Conservation (phyloP, 495 filamentous ascomycete genomes). For the Lophium mytilinum region DNA sequence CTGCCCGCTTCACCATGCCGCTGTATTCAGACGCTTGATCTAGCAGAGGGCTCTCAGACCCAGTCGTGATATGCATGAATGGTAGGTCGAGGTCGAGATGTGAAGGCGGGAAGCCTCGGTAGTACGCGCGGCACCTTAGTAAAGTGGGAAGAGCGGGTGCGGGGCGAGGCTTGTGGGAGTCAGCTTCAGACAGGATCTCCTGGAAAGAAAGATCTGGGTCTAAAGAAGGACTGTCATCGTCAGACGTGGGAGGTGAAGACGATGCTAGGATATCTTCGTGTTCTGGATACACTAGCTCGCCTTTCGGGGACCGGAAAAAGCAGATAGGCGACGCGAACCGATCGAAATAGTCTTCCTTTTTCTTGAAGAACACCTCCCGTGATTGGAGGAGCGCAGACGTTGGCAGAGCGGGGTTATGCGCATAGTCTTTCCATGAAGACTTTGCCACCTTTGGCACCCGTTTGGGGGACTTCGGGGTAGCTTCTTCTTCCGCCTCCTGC, state of each 20-base stretch:
- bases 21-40: slow-evolving; percentile 19
- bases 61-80: slow-evolving; percentile 13
- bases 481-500: slow-evolving; percentile 9
- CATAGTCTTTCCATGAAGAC: slow-evolving; percentile 10
- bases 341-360: slow-evolving; percentile 46
- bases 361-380: slow-evolving; percentile 39
- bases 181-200: not conserved
- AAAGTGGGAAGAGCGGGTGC: slow-evolving; percentile 2
- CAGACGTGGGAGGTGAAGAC: slow-evolving; percentile 1
- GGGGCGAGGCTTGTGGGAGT: not conserved
- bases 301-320: slow-evolving; percentile 41
- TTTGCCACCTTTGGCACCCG: not conserved
- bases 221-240: not conserved
- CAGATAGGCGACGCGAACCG: slow-evolving; percentile 52
- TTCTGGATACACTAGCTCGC: slow-evolving; percentile 7
- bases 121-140: slow-evolving; percentile 16
- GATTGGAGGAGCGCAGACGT: slow-evolving; percentile 34
- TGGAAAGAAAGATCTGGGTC: slow-evolving; percentile 7
- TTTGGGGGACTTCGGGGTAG: not conserved
- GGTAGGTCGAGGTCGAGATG: slow-evolving; percentile 11
- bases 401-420: slow-evolving; percentile 20
- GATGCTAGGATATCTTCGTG: slow-evolving; percentile 11
- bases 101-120: slow-evolving; percentile 18
- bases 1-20: slow-evolving; percentile 6
- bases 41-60: slow-evolving; percentile 14